Base-by-base conservation (phyloP, 2,329 filamentous ascomycete genomes). In the Fusarium sp. region DNA sequence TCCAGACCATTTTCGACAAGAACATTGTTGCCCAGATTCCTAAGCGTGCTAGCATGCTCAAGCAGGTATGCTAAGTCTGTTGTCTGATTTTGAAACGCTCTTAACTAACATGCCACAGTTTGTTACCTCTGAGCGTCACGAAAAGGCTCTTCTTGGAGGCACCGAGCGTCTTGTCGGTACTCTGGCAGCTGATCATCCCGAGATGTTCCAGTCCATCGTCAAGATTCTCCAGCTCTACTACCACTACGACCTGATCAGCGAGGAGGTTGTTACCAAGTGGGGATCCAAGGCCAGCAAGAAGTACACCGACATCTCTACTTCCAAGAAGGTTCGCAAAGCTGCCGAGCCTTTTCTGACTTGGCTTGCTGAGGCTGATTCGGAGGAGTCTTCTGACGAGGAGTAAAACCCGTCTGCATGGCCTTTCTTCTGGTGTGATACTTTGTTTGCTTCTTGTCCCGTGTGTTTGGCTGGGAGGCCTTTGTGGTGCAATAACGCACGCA, bases 221-320 rank as follows among this genome's bases (percentile, higher is more conserved):
- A 93, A 93, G 80, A 92, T 99, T 74, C 86, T 99, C 67, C 88
- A 97, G 79, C 87, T 91, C 75, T 91, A 95, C 82, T 99, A 98
- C 81, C 88, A 97, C 81, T 86, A 93, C 75, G 96, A 99, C 72
- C 86, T 99, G 55, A 84, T 97, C 74, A 89, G 87, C 50, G 96
- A 99, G 83, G 94, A 97, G 67, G 88, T 94, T 17, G 88, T 97
- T 77, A 92, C 90, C 81, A 90, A 91, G 73, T 99, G 96, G 95
- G 95, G 94, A 70, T 87, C 88, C 77, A 97, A 96, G 86, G 94
- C 95, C 61, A 97, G 93, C 88, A 97, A 97, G 90, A 97, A 97
- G 85, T 98, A 98, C 79, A 92, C 96, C 73, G 95, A 98, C 78
- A 81, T 96, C 63, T 78, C 90, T 62, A 94, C 90, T 64, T 97